Percentiles rank a stretch among this genome's conserved stretches.
These are phyloP conservation scores for Mucor velutinosus DNA, from an alignment of 371 early-diverging fungal genomes.

Conservation along the genomic window DNA sequence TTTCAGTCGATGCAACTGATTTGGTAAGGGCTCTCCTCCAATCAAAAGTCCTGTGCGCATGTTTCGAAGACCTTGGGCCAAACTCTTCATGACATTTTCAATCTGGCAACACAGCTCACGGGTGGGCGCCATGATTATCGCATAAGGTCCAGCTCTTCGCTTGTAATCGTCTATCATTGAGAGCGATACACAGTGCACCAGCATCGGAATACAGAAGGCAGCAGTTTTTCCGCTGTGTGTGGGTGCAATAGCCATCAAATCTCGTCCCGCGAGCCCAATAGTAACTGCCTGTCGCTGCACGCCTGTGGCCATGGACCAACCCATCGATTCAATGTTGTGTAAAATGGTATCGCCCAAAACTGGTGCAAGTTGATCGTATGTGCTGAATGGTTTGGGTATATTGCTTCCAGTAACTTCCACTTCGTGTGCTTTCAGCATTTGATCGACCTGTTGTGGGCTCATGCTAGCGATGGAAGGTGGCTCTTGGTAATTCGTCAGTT, in stretches of 20 bases:
- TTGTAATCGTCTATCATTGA: conserved; percentile 37
- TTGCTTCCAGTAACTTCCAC: conserved; percentile 50
- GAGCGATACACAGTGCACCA: conserved; percentile 55
- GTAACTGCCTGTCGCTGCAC: conserved; percentile 76
- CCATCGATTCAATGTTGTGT: conserved; percentile 42
- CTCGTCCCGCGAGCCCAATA: conserved; percentile 65
- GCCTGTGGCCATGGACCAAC: conserved; percentile 52
- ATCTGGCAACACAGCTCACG: conserved; percentile 59
- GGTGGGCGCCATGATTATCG: conserved; percentile 61
- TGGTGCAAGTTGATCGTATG: conserved; percentile 49
- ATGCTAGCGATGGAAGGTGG: conserved; percentile 31
- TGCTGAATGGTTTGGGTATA: conserved; percentile 52
- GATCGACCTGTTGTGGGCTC: conserved; percentile 25
- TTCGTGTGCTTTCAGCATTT: conserved; percentile 45
- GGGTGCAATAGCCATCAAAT: conserved; percentile 69
- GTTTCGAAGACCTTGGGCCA: conserved; percentile 50
- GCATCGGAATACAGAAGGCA: conserved; percentile 53
- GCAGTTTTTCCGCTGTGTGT: conserved; percentile 71
- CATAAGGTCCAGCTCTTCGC: conserved; percentile 54
- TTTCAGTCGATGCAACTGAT: conserved; percentile 55
- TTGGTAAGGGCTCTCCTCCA: conserved; percentile 58
- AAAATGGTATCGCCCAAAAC: conserved; percentile 40
- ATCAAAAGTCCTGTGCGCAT: conserved; percentile 60
- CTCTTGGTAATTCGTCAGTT: conserved; percentile 58
- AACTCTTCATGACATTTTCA: conserved; percentile 43